These are phyloP conservation scores for Wilhelminamyces savonicus DNA, from an alignment of 805 yeast genomes.

Conservation along the genomic window DNA sequence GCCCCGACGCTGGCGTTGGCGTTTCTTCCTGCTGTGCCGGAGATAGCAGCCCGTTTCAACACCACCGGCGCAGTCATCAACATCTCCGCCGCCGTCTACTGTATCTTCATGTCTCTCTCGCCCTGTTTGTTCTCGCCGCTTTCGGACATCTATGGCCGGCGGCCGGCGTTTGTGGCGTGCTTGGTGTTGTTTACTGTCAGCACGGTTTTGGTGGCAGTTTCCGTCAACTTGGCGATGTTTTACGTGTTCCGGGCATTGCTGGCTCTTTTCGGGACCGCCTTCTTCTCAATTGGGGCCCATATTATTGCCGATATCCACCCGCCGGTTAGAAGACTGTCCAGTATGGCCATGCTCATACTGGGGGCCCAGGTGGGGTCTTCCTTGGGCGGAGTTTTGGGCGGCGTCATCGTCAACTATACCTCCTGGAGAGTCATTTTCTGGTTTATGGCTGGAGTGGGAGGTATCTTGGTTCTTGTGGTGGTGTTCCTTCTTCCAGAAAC, in stretches of 20 bases:
- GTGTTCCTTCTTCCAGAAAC: slow-evolving; percentile 44
- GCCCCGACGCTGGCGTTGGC: slow-evolving; percentile 41
- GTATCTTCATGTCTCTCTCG: slow-evolving; percentile 46
- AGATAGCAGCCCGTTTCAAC: slow-evolving; percentile 38
- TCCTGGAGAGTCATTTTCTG: slow-evolving; percentile 51
- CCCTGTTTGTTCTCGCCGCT: slow-evolving; percentile 47
- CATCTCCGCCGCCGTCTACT: slow-evolving; percentile 44
- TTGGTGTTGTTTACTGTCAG: slow-evolving; percentile 18
- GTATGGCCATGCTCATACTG: slow-evolving; percentile 41
- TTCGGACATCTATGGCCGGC: slow-evolving; percentile 48
- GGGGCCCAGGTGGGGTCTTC: slow-evolving; percentile 54
- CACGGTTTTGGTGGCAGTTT: slow-evolving; percentile 33
- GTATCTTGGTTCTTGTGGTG: slow-evolving; percentile 23
- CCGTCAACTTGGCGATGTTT: slow-evolving; percentile 49
- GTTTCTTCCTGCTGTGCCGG: slow-evolving; percentile 47
- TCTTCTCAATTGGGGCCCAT: slow-evolving; percentile 48
- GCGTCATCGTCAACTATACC: slow-evolving; percentile 43
- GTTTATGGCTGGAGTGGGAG: slow-evolving; percentile 42
- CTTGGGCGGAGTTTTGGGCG: slow-evolving; percentile 48
- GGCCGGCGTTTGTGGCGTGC: slow-evolving; percentile 38
- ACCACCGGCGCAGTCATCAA: slow-evolving; percentile 44
- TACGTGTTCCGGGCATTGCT: slow-evolving; percentile 43
- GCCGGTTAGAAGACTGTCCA: slow-evolving; percentile 46
- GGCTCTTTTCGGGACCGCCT: slow-evolving; percentile 52
- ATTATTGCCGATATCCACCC: slow-evolving; percentile 45